These are phyloP conservation scores for Globisporangium rhizosaccharum DNA, from an alignment of 352 stramenopile genomes.

Conservation along the genomic window DNA sequence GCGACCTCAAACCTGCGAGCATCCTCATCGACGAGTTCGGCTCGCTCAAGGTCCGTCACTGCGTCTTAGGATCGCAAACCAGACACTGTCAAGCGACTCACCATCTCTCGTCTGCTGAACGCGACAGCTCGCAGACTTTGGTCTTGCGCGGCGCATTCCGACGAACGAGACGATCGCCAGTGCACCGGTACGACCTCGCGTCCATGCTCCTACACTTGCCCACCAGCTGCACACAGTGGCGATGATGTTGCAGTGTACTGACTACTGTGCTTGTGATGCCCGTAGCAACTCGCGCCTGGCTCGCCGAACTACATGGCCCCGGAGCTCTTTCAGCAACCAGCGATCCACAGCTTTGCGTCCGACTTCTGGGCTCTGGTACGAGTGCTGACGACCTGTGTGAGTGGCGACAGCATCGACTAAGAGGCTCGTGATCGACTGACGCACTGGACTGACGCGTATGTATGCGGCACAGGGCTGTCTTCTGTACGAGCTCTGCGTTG, in stretches of 20 bases:
- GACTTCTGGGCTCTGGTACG: slow-evolving; percentile 84
- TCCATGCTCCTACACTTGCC: too few relatives aligned
- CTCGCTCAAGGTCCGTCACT: slow-evolving; percentile 70
- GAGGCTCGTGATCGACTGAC: background rate
- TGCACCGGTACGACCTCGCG: slow-evolving; percentile 24
- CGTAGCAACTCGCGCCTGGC: slow-evolving; percentile 47
- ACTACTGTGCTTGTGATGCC: background rate
- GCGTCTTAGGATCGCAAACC: background rate
- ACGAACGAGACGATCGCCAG: slow-evolving; percentile 27
- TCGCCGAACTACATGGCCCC: slow-evolving; percentile 91
- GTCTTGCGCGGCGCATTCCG: slow-evolving; percentile 78
- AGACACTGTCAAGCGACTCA: background rate
- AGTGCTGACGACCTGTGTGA: background rate
- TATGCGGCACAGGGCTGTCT: slow-evolving; percentile 54
- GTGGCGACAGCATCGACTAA: background rate
- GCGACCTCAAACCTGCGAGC: slow-evolving; percentile 89
- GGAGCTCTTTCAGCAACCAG: slow-evolving; percentile 83
- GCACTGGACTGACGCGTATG: background rate
- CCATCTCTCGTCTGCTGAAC: too few relatives aligned
- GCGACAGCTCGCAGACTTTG: slow-evolving; percentile 85
- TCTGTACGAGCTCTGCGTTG: slow-evolving; percentile 69
- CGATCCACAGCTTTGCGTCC: slow-evolving; percentile 86
- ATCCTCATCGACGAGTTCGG: slow-evolving; percentile 92
- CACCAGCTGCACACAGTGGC: too few relatives aligned
- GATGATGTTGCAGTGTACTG: background rate